These are phyloP conservation scores for Oryza punctata DNA, from an alignment of 176 grass and related monocot genomes.

Conservation along the genomic window DNA sequence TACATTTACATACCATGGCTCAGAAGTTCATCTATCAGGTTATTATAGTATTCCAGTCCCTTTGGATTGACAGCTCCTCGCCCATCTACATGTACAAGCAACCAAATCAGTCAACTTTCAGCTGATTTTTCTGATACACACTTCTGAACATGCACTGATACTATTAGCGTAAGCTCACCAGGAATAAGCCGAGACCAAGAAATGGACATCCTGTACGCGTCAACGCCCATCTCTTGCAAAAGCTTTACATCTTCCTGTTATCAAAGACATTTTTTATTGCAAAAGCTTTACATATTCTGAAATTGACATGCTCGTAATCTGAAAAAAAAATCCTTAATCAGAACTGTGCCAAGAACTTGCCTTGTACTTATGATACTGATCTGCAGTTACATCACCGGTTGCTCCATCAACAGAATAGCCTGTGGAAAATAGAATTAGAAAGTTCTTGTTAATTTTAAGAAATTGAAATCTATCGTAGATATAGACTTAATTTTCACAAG, in stretches of 20 bases:
- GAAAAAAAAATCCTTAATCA: not conserved
- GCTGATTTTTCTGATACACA: not conserved
- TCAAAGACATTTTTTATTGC: not conserved
- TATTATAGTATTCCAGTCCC: slow-evolving; percentile 88
- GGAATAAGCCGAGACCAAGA: slow-evolving; percentile 89
- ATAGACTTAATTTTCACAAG: not conserved
- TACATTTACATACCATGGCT: slow-evolving; percentile 53
- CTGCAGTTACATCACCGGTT: slow-evolving; percentile 71
- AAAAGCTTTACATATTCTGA: slow-evolving; percentile 81
- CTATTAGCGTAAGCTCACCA: slow-evolving; percentile 31
- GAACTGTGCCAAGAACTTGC: slow-evolving; percentile 17
- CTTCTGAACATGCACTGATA: not conserved
- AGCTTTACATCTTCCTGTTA: slow-evolving; percentile 91
- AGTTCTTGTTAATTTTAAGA: not conserved
- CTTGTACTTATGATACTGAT: slow-evolving; percentile 97
- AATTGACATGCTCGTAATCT: not conserved
- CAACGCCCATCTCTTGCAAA: slow-evolving; percentile 76
- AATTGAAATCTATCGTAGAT: not conserved
- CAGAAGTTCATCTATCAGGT: slow-evolving; percentile 82
- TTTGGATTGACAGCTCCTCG: slow-evolving; percentile 80
- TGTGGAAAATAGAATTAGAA: slow-evolving; percentile 29
- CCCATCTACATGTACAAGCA: slow-evolving; percentile 61
- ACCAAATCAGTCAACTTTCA: not conserved
- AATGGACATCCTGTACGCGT: slow-evolving; percentile 90
- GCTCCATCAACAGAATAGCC: slow-evolving; percentile 51